Conservation (phyloP, 2,329 filamentous ascomycete genomes). For the Talaromyces sp. region DNA sequence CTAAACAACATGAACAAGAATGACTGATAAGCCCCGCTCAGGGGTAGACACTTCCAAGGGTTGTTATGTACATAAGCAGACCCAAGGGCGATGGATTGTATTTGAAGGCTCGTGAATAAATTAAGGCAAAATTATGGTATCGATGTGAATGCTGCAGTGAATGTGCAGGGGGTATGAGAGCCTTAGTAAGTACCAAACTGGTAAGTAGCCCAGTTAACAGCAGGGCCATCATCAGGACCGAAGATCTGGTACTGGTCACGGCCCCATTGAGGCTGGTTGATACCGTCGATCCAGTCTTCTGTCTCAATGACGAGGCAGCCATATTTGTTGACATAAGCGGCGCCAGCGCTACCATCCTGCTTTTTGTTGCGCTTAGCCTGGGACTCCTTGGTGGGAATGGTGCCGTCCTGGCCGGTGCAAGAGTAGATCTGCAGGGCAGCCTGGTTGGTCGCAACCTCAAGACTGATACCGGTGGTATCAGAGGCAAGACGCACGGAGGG, state of each 20-base stretch:
- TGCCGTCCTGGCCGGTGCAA: conserved; percentile 76
- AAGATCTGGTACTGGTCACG: conserved; percentile 53
- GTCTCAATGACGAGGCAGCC: conserved; percentile 91
- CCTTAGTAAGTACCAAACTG: conserved; percentile 45
- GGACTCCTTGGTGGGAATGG: conserved; percentile 46
- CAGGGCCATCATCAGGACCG: conserved; percentile 42
- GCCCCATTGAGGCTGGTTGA: conserved; percentile 89
- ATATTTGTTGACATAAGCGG: conserved; percentile 61
- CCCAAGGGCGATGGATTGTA: not conserved
- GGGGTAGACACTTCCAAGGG: not conserved
- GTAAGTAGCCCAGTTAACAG: conserved; percentile 49
- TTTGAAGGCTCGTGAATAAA: not conserved
- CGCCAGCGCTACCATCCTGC: conserved; percentile 52
- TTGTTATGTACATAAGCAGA: conserved; percentile 15
- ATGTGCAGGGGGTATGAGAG: not conserved
- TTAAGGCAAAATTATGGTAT: conserved; percentile 8
- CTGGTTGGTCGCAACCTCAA: conserved; percentile 83
- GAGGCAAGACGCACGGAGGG: conserved; percentile 64
- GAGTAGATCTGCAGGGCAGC: conserved; percentile 86
- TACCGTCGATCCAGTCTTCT: conserved; percentile 89
- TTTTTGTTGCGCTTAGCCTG: conserved; percentile 56
- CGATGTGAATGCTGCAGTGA: not conserved
- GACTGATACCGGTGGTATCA: conserved; percentile 75
- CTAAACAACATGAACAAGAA: no score
- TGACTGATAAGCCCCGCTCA: not conserved